Percentiles rank a stretch among this genome's conserved stretches.
Evolutionary conservation across 345 rosid species (phyloP).

Genomic region (Adansonia digitata): DNA sequence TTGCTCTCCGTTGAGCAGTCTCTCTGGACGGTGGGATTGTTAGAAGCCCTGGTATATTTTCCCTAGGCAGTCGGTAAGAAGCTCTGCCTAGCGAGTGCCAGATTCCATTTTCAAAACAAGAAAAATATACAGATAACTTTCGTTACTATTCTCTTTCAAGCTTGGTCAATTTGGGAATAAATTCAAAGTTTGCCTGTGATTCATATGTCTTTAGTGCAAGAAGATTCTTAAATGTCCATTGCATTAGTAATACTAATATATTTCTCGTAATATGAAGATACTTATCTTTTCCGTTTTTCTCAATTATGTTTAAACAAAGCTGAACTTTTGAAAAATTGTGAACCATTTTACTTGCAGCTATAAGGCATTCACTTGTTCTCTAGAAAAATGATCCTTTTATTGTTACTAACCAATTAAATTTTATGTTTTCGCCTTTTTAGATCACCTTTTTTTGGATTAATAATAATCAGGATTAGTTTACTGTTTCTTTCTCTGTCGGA

Average conservation of each 20-base stretch:
- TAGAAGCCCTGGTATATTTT: neutral
- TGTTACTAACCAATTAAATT: neutral
- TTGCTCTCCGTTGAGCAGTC: neutral
- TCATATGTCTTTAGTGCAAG: slow-evolving; percentile 5
- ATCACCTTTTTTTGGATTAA: neutral
- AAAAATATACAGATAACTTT: neutral
- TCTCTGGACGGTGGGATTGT: neutral
- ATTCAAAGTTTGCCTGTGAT: neutral
- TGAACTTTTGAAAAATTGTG: no score
- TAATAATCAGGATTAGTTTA: no score
- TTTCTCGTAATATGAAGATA: neutral
- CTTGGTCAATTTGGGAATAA: neutral
- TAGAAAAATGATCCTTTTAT: no score
- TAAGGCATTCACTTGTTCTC: no score
- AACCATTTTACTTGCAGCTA: neutral
- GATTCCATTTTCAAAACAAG: neutral
- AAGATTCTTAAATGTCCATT: neutral
- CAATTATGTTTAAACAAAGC: neutral
- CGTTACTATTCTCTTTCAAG: neutral
- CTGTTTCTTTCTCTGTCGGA: slow-evolving; percentile 8
- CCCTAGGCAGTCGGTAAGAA: slow-evolving; percentile 41
- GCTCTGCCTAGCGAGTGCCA: neutral
- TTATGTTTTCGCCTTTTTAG: neutral
- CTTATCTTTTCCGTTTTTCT: neutral
- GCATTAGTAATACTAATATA: neutral